These are phyloP conservation scores for Beta vulgaris DNA, from an alignment of 148 eudicot genomes.

Conservation along the genomic window DNA sequence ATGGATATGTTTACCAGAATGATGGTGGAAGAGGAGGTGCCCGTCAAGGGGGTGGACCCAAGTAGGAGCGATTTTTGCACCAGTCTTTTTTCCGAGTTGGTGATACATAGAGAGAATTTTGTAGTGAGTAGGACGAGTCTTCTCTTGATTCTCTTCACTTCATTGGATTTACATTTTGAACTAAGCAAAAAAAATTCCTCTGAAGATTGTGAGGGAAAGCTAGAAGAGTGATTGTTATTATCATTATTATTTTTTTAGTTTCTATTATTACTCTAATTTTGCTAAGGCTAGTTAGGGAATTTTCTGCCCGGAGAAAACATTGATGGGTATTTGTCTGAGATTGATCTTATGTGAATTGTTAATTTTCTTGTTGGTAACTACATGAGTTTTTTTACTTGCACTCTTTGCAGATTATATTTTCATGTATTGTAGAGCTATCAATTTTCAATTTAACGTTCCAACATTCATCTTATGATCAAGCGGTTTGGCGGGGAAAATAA, in stretches of 20 bases:
- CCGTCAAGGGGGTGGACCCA: constrained; percentile 23
- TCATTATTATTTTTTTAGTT: constrained; percentile 5
- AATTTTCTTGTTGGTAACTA: not conserved
- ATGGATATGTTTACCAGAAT: constrained; percentile 28
- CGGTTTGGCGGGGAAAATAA: no score
- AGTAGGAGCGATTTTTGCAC: constrained; percentile 17
- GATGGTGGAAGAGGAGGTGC: constrained; percentile 27
- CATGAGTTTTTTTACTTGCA: not conserved
- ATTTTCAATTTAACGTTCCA: no score
- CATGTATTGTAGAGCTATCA: no score
- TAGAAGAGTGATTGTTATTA: constrained; percentile 10
- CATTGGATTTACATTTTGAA: constrained; percentile 11
- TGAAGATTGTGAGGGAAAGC: constrained; percentile 1
- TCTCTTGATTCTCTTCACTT: constrained; percentile 12
- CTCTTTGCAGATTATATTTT: not conserved
- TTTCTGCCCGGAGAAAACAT: not conserved
- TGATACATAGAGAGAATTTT: constrained; percentile 30
- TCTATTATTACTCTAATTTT: not conserved
- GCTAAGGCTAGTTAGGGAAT: constrained; percentile 14
- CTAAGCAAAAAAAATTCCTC: constrained; percentile 1
- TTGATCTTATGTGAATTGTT: constrained; percentile 16
- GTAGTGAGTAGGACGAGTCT: constrained; percentile 32
- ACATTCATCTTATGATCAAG: no score
- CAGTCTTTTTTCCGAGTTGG: constrained; percentile 5
- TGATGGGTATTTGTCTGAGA: constrained; percentile 1